A percentile compares a stretch with the other conserved stretches of the same genome.
Evolutionary conservation across 148 eudicot species (phyloP).

Genomic region (Diospyros kaki): DNA sequence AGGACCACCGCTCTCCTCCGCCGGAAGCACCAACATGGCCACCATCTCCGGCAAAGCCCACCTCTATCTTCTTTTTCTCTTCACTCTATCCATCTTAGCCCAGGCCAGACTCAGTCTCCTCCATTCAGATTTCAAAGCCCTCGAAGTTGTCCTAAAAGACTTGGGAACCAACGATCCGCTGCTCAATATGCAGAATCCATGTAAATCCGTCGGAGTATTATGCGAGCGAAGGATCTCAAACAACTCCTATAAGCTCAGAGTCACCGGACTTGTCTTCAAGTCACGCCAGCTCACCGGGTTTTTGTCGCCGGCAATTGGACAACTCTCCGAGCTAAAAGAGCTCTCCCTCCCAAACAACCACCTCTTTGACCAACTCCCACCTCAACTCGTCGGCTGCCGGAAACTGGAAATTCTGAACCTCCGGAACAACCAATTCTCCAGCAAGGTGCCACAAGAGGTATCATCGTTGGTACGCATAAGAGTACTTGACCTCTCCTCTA

Average conservation of each 20-base stretch:
- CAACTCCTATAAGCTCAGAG: conserved; percentile 35
- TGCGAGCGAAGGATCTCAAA: conserved; percentile 48
- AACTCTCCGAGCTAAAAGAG: too few relatives aligned
- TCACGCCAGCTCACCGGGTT: conserved; percentile 41
- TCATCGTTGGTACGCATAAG: conserved; percentile 51
- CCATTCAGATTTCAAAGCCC: conserved; percentile 44
- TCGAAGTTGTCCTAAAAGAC: conserved; percentile 37
- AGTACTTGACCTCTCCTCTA: conserved; percentile 41
- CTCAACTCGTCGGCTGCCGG: conserved; percentile 41
- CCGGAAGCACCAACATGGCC: conserved; percentile 24
- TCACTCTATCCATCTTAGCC: conserved; percentile 29
- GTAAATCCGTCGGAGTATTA: conserved; percentile 47
- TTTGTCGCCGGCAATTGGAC: conserved; percentile 36
- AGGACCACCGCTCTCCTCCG: conserved; percentile 16
- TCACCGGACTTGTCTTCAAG: conserved; percentile 51
- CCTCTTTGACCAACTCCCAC: conserved; percentile 52
- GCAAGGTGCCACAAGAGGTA: conserved; percentile 44
- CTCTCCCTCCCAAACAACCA: conserved; percentile 37
- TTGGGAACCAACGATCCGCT: conserved; percentile 35
- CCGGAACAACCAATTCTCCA: conserved; percentile 52
- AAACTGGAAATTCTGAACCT: conserved; percentile 65
- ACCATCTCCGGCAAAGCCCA: conserved; percentile 17
- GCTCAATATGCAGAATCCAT: conserved; percentile 30
- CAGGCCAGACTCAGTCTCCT: conserved; percentile 39
- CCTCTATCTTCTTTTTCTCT: conserved; percentile 23